Conservation (phyloP, 768 basidiomycete species). For the Terana coerulea region DNA sequence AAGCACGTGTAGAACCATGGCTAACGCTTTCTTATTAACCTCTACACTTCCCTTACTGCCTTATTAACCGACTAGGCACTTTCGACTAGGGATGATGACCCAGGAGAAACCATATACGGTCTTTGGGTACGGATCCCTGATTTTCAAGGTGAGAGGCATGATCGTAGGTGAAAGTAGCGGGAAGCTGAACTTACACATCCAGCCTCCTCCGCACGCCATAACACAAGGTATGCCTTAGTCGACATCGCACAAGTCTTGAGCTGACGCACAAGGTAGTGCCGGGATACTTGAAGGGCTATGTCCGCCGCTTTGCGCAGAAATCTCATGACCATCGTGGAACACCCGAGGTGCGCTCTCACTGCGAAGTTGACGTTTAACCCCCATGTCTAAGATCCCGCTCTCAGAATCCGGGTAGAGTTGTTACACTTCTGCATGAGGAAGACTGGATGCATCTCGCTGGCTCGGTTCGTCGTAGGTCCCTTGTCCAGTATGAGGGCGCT, state of each 20-base stretch:
- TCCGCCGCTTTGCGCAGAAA: slow-evolving; percentile 85
- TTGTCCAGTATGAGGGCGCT: no score
- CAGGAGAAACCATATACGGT: slow-evolving; percentile 54
- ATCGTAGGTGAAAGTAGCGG: no score
- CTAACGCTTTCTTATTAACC: not conserved
- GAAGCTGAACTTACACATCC: not conserved
- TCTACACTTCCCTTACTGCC: no score
- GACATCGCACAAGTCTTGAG: not conserved
- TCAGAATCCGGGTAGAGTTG: slow-evolving; percentile 85
- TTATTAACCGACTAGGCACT: no score
- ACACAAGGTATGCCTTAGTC: slow-evolving; percentile 45
- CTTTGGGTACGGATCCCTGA: slow-evolving; percentile 91
- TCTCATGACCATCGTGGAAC: slow-evolving; percentile 94
- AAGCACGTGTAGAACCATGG: not conserved
- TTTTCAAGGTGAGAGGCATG: slow-evolving; percentile 69
- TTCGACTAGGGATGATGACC: not conserved
- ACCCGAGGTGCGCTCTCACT: slow-evolving; percentile 50
- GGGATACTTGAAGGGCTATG: slow-evolving; percentile 88
- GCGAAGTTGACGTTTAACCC: not conserved
- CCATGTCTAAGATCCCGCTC: not conserved
- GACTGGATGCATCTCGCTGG: slow-evolving; percentile 79
- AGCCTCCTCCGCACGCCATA: slow-evolving; percentile 84
- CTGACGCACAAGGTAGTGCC: slow-evolving; percentile 42
- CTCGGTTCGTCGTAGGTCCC: slow-evolving; percentile 46
- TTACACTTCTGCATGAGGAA: slow-evolving; percentile 82